Percentiles rank a stretch among this genome's conserved stretches.
Evolutionary conservation across 345 rosid genomes (phyloP).

Genomic region (Alliaria petiolata): DNA sequence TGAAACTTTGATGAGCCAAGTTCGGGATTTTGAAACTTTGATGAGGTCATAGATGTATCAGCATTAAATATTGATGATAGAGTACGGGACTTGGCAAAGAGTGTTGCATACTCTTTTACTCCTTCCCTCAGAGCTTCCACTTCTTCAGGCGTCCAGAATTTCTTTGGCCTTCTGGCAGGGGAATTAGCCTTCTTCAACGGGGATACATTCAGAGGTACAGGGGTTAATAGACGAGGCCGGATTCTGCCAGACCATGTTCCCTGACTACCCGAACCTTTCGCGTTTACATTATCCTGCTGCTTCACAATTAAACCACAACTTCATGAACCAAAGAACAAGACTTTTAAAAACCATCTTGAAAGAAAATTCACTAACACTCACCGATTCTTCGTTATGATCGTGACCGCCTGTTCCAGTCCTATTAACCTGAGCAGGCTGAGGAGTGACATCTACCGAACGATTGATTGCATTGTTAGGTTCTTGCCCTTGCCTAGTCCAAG

Average conservation of each 20-base stretch:
- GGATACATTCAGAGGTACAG: conserved; percentile 14
- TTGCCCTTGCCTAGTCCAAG: background rate
- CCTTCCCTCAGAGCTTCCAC: conserved; percentile 31
- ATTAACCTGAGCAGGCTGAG: conserved; percentile 7
- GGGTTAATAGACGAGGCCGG: conserved; percentile 20
- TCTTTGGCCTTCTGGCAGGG: conserved; percentile 20
- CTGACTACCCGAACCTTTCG: conserved; percentile 8
- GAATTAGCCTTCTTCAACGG: conserved; percentile 1
- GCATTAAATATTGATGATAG: background rate
- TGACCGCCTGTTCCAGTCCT: conserved; percentile 3
- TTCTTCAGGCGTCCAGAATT: conserved; percentile 29
- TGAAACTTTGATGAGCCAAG: too few relatives aligned
- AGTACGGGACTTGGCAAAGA: background rate
- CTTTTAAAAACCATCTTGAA: background rate
- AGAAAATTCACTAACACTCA: background rate
- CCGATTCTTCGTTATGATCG: background rate
- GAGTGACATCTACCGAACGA: conserved; percentile 11
- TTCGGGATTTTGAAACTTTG: too few relatives aligned
- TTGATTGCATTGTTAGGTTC: conserved; percentile 6
- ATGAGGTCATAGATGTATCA: background rate
- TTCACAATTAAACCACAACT: conserved; percentile 10
- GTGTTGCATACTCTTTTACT: conserved; percentile 26
- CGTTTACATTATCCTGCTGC: conserved; percentile 20
- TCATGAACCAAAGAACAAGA: conserved; percentile 5
- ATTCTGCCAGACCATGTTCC: conserved; percentile 25